phyloP scores from a whole-genome alignment of 225 moss, liverwort and hornwort species.

The Takakia lepidozioides region DNA sequence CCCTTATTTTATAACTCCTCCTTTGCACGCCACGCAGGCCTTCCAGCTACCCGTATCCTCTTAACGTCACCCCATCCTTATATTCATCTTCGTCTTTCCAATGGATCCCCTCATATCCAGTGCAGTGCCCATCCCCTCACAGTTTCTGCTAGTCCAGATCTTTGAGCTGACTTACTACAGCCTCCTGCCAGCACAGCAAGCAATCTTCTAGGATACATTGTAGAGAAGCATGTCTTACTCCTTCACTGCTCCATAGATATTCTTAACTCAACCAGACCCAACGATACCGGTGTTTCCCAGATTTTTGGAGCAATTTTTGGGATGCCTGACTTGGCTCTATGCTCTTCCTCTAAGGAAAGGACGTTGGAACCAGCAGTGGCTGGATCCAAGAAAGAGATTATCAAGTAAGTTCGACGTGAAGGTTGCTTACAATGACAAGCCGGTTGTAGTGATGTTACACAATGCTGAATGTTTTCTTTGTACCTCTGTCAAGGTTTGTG shows the following conservation, averaged over 20 bases:
- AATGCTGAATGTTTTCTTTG: too few relatives aligned
- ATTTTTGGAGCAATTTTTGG: conserved; percentile 58
- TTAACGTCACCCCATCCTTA: too few relatives aligned
- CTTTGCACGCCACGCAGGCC: conserved; percentile 70
- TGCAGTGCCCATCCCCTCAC: too few relatives aligned
- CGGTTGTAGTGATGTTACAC: too few relatives aligned
- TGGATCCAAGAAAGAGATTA: not conserved
- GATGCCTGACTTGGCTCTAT: conserved; percentile 14
- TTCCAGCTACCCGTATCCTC: conserved; percentile 94
- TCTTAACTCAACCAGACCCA: conserved; percentile 44
- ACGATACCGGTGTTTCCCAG: conserved; percentile 37
- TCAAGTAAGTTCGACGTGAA: conserved; percentile 6
- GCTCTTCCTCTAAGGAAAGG: conserved; percentile 11
- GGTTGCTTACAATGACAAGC: too few relatives aligned
- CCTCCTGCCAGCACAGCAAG: too few relatives aligned
- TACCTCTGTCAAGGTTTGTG: too few relatives aligned
- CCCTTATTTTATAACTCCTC: conserved; percentile 78
- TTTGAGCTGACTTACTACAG: not conserved
- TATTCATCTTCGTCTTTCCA: too few relatives aligned
- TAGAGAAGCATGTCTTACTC: too few relatives aligned
- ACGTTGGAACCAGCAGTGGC: conserved; percentile 9
- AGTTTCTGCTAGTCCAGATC: not conserved
- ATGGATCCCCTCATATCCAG: too few relatives aligned
- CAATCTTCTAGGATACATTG: too few relatives aligned
- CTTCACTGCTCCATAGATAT: conserved; percentile 79